These are phyloP conservation scores for Ganoderma lucidum DNA, from an alignment of 1,284 basidiomycete genomes.

Conservation along the genomic window DNA sequence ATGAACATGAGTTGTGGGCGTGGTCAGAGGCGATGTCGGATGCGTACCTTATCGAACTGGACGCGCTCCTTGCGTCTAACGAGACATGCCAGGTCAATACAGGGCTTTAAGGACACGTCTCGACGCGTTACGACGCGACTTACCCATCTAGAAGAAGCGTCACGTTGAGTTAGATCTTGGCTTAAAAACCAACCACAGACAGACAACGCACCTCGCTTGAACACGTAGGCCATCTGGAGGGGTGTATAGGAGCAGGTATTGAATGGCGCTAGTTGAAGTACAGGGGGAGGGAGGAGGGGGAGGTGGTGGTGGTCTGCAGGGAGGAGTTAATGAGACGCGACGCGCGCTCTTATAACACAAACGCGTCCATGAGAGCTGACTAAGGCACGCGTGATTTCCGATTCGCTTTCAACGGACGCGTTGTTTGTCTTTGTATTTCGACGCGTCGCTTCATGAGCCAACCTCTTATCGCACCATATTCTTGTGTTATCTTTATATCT, in stretches of 20 bases:
- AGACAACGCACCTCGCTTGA: constrained; percentile 70
- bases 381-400: constrained; percentile 32
- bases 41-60: constrained; percentile 83
- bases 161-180: constrained; percentile 17
- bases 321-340: constrained; percentile 38
- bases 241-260: constrained; percentile 13
- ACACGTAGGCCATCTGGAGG: constrained; percentile 68
- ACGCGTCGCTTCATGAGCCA: constrained; percentile 33
- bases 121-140: constrained; percentile 44
- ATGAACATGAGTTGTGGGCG: constrained; percentile 22
- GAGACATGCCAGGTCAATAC: constrained; percentile 12
- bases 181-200: constrained; percentile 10
- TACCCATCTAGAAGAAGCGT: constrained; percentile 63
- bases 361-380: constrained; percentile 40
- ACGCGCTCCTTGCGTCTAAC: constrained; percentile 84
- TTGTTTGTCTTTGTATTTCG: constrained; percentile 33
- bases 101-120: constrained; percentile 29
- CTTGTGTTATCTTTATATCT: constrained; percentile 9
- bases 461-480: constrained; percentile 19
- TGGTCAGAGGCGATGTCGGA: constrained; percentile 26
- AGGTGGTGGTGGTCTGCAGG: constrained; percentile 44
- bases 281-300: constrained; percentile 22
- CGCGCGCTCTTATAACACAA: constrained; percentile 39
- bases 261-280: constrained; percentile 12
- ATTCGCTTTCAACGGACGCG: constrained; percentile 34